Evolutionary conservation across 164 flowering plant genomes (phyloP).

Genomic region (Tetrastigma voinierianum): DNA sequence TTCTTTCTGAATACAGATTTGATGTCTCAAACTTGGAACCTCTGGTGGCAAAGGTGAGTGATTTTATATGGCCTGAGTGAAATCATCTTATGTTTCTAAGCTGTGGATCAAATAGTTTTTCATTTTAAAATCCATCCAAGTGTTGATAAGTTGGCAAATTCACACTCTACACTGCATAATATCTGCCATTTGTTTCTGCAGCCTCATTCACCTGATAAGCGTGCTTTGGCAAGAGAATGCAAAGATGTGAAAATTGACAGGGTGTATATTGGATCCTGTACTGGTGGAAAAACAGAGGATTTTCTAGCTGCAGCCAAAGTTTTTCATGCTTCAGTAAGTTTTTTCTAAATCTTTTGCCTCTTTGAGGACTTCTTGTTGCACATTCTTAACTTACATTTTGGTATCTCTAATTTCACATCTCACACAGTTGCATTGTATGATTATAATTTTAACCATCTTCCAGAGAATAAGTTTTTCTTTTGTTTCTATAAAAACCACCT

Average conservation of each 20-base stretch:
- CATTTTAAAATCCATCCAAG: too few relatives aligned
- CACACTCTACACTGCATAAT: neutral
- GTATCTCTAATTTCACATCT: too few relatives aligned
- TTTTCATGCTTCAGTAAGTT: constrained; percentile 75
- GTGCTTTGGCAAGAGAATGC: constrained; percentile 96
- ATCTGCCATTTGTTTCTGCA: constrained; percentile 31
- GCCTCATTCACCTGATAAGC: constrained; percentile 99
- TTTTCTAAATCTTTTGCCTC: neutral
- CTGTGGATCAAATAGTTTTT: too few relatives aligned
- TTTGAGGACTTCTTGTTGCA: too few relatives aligned
- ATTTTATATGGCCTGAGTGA: constrained; percentile 2
- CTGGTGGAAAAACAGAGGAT: constrained; percentile 99
- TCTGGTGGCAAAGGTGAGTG: constrained; percentile 88
- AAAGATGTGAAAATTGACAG: constrained; percentile 96
- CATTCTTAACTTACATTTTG: too few relatives aligned
- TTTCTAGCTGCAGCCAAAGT: constrained; percentile 94
- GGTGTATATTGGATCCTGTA: constrained; percentile 98
- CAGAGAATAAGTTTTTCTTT: neutral
- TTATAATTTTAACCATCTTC: neutral
- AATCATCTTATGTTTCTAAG: neutral
- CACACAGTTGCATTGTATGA: too few relatives aligned
- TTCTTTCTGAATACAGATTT: constrained; percentile 73
- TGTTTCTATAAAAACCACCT: neutral
- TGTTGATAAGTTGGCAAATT: too few relatives aligned
- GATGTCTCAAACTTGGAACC: constrained; percentile 94